Evolutionary conservation across 108 stramenopile species (phyloP), one percentile per base, ranked within the genome.

Genomic region (Chaetoceros muelleri): DNA sequence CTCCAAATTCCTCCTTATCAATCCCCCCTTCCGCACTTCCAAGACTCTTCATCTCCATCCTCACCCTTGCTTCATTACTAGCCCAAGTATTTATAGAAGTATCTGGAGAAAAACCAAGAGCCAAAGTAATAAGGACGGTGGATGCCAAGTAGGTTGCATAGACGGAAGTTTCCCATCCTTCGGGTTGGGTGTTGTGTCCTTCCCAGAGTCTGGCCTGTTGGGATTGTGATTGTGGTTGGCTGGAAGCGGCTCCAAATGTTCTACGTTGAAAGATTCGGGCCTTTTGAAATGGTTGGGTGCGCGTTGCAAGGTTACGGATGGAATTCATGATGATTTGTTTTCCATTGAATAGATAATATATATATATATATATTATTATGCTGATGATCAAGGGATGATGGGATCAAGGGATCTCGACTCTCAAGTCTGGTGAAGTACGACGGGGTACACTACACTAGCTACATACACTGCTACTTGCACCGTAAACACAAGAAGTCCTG

Each of bases 11-110:
- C 10, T 69, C 60, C 50, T 70, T 30, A n/a, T 61, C 67, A 27
- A 74, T 47, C 53, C 62, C 67, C 21, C 70, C 73, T 17, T 66
- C 61, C 2, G 58, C 75, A n/a, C n/a, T n/a, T n/a, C n/a, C n/a
- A 5, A 40, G 8, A 40, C 34, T 40, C 30, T 70, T 62, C 31
- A 73, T 56, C 27, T 54, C 66, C 48, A 80, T 60, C 63, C 79
- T 69, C 19, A 75, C 75, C 44, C 64, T 25, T 24, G 79, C 79
- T 54, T 80, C 79, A 24, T 67, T 58, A 17, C 60, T 63, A 28
- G 79, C 79, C 79, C 79, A 80, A 23, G 75, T 61, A 65, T 74
- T 56, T 53, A 80, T 76, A 23, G 62, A 54, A 3, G 79, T 74
- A 56, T 80, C 75, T 3, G 79, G 79, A 19, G 75, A 60, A 61